A percentile compares a stretch with the other conserved stretches of the same genome.
Conservation (phyloP, 768 basidiomycete species). For the Sarcomyxa edulis region DNA sequence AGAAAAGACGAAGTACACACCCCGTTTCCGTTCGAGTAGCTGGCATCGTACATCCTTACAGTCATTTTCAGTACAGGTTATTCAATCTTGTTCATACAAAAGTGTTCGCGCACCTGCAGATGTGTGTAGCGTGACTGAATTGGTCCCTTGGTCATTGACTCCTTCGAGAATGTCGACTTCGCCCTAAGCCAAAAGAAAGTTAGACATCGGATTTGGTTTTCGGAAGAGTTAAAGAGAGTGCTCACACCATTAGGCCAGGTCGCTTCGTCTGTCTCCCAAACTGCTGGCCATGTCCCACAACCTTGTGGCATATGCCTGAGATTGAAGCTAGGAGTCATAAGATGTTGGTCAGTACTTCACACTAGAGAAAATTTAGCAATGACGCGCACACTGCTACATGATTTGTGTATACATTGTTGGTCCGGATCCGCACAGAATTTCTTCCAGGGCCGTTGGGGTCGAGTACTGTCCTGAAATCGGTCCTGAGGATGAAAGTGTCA, state of each 20-base stretch:
- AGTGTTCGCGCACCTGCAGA: no score
- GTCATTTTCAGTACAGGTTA: no score
- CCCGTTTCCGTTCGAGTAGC: slow-evolving; percentile 37
- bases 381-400: slow-evolving; percentile 46
- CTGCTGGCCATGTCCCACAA: slow-evolving; percentile 53
- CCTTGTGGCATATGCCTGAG: slow-evolving; percentile 60
- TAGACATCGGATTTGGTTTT: no score
- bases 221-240: no score
- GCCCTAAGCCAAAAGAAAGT: slow-evolving; percentile 35
- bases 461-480: slow-evolving; percentile 45
- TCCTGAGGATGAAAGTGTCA: slow-evolving; percentile 49
- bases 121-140: slow-evolving; percentile 55
- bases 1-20: slow-evolving; percentile 23
- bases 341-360: slow-evolving; percentile 3
- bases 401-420: slow-evolving; percentile 46
- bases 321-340: slow-evolving; percentile 30
- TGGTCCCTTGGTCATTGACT: slow-evolving; percentile 49
- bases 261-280: no score
- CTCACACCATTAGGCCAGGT: slow-evolving; percentile 14
- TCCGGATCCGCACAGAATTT: slow-evolving; percentile 51
- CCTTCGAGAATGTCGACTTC: slow-evolving; percentile 54
- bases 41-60: slow-evolving; percentile 66
- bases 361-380: slow-evolving; percentile 6
- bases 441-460: slow-evolving; percentile 46
- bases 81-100: no score